Evolutionary conservation across 108 stramenopile species (phyloP), one percentile per base, ranked within the genome.

Genomic region (Nitzschia putrida): DNA sequence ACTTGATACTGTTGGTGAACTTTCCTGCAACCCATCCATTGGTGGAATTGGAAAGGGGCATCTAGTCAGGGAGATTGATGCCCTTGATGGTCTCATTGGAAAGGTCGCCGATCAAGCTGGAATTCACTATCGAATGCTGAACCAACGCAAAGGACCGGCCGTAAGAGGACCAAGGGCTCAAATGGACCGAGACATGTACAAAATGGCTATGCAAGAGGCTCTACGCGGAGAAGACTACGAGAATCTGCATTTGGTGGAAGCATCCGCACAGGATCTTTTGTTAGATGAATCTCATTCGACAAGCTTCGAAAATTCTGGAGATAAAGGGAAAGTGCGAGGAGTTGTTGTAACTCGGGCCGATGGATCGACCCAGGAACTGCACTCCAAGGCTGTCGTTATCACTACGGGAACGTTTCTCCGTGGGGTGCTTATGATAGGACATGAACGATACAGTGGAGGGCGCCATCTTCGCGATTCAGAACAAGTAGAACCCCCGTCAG

Each of bases 21-120:
- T 99, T n/a, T 85, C 83, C 8, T 99, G 97, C 86, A 99, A 99
- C 73, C 98, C 98, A n/a, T 80, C 80, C 70, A 95, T 99, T 39
- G 98, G 98, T n/a, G 98, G 98, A 6, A 96, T 99, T 26, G 98
- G 98, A 55, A 99, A 99, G 80, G 98, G 98, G 3, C 97, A 97
- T 78, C 61, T 99, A 22, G 98, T 99, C 1, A 73, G 94, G 23
- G 98, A 99, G 82, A 89, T 99, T 53, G 97, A 98, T 81, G 98
- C 98, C 8, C 76, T 99, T 42, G 95, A 90, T 53, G 98, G 98
- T 45, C 73, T 97, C 49, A 99, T 99, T 85, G 97, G 97, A 12
- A 76, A 82, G 25, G 80, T 93, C 9, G 96, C 95, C 52, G 98
- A 99, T 84, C 72, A 80, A 41, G 94, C 89, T 24, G 96, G 96